These are phyloP conservation scores for Tricholoma bakamatsutake DNA, from an alignment of 768 basidiomycete species.

Conservation along the genomic window DNA sequence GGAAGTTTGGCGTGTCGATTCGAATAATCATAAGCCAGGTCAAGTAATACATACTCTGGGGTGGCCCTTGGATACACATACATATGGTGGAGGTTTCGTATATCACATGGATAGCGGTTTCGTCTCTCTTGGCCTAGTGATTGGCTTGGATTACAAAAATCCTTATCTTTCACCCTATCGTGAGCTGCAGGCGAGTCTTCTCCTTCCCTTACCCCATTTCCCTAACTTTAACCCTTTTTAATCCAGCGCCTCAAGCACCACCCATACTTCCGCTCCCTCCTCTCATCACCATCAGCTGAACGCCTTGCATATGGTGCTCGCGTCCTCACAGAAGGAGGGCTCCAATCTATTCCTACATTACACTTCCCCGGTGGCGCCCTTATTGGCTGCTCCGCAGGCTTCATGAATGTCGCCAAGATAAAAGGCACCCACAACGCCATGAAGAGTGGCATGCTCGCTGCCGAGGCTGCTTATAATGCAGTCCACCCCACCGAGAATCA, in stretches of 20 bases:
- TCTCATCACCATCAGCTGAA: constrained; percentile 55
- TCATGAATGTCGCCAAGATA: constrained; percentile 95
- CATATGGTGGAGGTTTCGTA: constrained; percentile 90
- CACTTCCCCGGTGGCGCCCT: constrained; percentile 93
- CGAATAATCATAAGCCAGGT: constrained; percentile 56
- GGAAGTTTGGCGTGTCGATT: constrained; percentile 92
- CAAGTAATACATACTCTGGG: constrained; percentile 92
- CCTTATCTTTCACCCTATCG: constrained; percentile 89
- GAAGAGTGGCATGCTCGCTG: constrained; percentile 98
- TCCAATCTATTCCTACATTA: constrained; percentile 81
- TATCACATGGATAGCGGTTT: constrained; percentile 95
- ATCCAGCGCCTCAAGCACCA: constrained; percentile 72
- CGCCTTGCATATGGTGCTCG: constrained; percentile 91
- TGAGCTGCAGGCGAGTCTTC: constrained; percentile 74
- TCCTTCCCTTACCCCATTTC: background rate
- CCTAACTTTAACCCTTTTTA: constrained; percentile 4
- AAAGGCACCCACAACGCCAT: constrained; percentile 99
- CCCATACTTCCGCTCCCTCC: constrained; percentile 79
- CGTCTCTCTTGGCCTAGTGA: constrained; percentile 85
- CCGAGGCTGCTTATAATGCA: constrained; percentile 74
- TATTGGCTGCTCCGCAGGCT: constrained; percentile 93
- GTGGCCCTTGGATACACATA: constrained; percentile 80
- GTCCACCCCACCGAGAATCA: constrained; percentile 30
- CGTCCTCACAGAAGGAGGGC: constrained; percentile 86
- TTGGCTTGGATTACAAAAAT: constrained; percentile 93